These are phyloP conservation scores for Diplotaxis tenuifolia DNA, from an alignment of 345 rosid species.

Conservation along the genomic window DNA sequence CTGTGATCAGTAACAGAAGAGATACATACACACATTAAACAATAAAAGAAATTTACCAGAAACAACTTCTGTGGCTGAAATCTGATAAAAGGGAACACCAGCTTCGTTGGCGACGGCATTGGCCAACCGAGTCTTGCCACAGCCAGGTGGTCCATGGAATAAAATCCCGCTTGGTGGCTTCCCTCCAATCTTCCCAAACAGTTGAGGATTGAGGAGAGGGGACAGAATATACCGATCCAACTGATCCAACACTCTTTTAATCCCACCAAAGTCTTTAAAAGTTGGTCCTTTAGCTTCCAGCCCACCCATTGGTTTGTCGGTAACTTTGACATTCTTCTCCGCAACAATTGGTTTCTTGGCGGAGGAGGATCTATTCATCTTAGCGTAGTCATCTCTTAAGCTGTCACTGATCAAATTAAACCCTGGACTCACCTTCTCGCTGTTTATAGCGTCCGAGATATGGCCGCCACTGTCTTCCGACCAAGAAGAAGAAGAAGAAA, in stretches of 20 bases:
- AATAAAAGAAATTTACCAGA: too few relatives aligned
- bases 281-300: constrained; percentile 66
- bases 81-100: constrained; percentile 78
- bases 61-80: constrained; percentile 89
- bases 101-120: constrained; percentile 77
- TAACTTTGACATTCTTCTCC: constrained; percentile 58
- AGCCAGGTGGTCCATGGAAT: constrained; percentile 82
- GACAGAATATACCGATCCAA: constrained; percentile 69
- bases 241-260: constrained; percentile 58
- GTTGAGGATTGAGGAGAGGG: constrained; percentile 71
- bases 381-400: constrained; percentile 47
- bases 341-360: constrained; percentile 34
- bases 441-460: constrained; percentile 55
- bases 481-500: constrained; percentile 28
- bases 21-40: too few relatives aligned
- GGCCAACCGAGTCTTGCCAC: constrained; percentile 81
- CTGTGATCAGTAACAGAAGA: too few relatives aligned
- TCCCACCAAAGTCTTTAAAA: constrained; percentile 87
- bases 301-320: too few relatives aligned
- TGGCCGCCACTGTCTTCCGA: constrained; percentile 45
- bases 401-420: constrained; percentile 60
- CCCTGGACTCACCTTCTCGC: constrained; percentile 49
- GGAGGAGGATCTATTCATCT: constrained; percentile 27
- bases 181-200: constrained; percentile 56
- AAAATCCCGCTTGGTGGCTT: constrained; percentile 74